Conservation (phyloP, 345 rosid species). For the Hypericum perforatum region DNA sequence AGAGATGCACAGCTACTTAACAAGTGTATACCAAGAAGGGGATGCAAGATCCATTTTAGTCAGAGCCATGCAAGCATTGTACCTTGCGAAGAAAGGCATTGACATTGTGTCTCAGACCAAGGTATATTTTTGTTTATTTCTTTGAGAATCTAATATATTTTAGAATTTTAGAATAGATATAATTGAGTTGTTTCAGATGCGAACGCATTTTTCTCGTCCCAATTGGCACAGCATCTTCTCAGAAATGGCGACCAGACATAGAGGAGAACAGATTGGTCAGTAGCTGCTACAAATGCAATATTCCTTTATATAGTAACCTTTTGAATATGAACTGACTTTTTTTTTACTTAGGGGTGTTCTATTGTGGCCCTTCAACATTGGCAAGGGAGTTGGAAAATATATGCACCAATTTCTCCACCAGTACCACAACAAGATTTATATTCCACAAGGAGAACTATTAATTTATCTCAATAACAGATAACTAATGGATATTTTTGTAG, state of each 20-base stretch:
- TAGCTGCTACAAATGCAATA: constrained; percentile 2
- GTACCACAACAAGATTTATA: constrained; percentile 37
- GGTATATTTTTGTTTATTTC: constrained; percentile 14
- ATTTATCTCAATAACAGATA: too few relatives aligned
- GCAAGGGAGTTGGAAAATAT: constrained; percentile 38
- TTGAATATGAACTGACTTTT: not conserved
- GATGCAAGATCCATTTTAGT: constrained; percentile 38
- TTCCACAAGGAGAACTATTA: constrained; percentile 54
- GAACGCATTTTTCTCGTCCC: constrained; percentile 40
- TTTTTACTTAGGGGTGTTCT: constrained; percentile 36
- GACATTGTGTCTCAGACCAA: constrained; percentile 38
- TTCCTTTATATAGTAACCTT: not conserved
- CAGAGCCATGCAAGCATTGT: constrained; percentile 31
- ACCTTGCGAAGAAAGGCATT: constrained; percentile 24
- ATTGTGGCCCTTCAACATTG: constrained; percentile 37
- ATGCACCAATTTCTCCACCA: constrained; percentile 44
- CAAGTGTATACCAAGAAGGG: constrained; percentile 34
- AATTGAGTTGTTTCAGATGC: constrained; percentile 21
- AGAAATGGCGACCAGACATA: constrained; percentile 31
- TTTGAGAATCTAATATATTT: not conserved
- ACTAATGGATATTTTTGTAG: too few relatives aligned
- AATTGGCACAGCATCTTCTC: constrained; percentile 44
- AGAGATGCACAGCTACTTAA: constrained; percentile 38
- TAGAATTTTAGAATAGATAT: not conserved
- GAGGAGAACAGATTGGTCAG: constrained; percentile 41